These are phyloP conservation scores for Takashimella koratensis DNA, from an alignment of 1,284 basidiomycete genomes.

Conservation along the genomic window DNA sequence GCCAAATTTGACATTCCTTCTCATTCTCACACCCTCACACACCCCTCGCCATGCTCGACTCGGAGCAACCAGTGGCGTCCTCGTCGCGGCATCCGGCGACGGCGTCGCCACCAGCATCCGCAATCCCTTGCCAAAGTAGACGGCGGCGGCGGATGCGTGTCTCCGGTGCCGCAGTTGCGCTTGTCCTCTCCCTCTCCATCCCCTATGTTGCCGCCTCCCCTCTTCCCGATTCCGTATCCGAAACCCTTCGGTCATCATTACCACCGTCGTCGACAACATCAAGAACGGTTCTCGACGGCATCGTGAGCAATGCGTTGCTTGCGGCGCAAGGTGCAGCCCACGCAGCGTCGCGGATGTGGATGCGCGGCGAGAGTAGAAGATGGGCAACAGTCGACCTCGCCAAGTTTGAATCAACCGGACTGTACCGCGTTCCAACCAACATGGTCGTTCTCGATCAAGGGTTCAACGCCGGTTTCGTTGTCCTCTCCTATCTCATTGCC, in stretches of 20 bases:
- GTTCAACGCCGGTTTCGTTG: slow-evolving; percentile 47
- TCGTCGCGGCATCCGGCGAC: neutral
- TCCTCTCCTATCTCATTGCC: slow-evolving; percentile 48
- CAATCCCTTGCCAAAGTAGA: neutral
- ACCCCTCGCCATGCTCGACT: neutral
- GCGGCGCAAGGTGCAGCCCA: neutral
- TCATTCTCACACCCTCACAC: neutral
- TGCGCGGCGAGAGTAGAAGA: neutral
- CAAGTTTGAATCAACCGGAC: neutral
- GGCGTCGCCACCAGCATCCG: neutral
- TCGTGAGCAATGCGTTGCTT: neutral
- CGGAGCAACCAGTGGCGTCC: slow-evolving; percentile 3
- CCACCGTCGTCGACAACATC: neutral
- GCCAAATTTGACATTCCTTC: neutral
- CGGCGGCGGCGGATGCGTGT: neutral
- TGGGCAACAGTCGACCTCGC: slow-evolving; percentile 4
- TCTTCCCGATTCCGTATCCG: slow-evolving; percentile 4
- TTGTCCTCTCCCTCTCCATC: slow-evolving; percentile 26
- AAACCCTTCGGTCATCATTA: neutral
- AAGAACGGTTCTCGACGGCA: neutral
- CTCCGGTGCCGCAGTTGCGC: slow-evolving; percentile 7
- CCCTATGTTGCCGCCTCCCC: slow-evolving; percentile 30
- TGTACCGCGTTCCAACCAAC: neutral
- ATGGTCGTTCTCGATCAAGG: slow-evolving; percentile 33
- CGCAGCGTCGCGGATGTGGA: neutral